Evolutionary conservation across 805 yeast species (phyloP).

Genomic region (Candida morakotiae): DNA sequence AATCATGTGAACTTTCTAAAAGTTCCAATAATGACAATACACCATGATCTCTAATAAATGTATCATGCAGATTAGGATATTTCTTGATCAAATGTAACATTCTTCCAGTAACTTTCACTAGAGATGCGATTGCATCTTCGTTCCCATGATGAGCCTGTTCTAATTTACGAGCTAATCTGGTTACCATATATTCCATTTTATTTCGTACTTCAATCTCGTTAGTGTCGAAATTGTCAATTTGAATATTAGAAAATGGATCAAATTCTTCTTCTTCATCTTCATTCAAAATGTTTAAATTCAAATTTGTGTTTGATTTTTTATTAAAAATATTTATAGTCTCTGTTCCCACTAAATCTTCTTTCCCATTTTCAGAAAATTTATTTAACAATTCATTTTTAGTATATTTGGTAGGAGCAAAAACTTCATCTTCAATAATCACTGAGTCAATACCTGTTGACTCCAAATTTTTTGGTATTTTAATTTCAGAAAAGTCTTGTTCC

Average conservation of each 20-base stretch:
- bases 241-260: constrained; percentile 38
- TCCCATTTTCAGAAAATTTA: constrained; percentile 26
- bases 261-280: constrained; percentile 15
- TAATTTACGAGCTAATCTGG: constrained; percentile 28
- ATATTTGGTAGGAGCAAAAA: constrained; percentile 5
- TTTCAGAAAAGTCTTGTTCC: constrained; percentile 28
- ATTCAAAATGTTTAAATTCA: neutral
- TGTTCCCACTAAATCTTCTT: constrained; percentile 14
- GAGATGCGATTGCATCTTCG: constrained; percentile 25
- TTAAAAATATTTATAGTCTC: neutral
- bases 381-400: constrained; percentile 26
- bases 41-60: constrained; percentile 40
- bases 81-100: constrained; percentile 36
- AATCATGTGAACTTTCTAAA: constrained; percentile 30
- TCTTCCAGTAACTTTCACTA: constrained; percentile 33
- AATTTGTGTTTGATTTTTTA: neutral
- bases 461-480: constrained; percentile 6
- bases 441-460: constrained; percentile 7
- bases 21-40: constrained; percentile 35
- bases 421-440: neutral
- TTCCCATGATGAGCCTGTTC: constrained; percentile 25
- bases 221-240: constrained; percentile 36
- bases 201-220: constrained; percentile 38
- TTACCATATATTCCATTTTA: constrained; percentile 34
- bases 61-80: constrained; percentile 36